A percentile compares a stretch with the other conserved stretches of the same genome.
Evolutionary conservation across 495 filamentous ascomycete genomes (phyloP).

Genomic region (Trichoderma virens): DNA sequence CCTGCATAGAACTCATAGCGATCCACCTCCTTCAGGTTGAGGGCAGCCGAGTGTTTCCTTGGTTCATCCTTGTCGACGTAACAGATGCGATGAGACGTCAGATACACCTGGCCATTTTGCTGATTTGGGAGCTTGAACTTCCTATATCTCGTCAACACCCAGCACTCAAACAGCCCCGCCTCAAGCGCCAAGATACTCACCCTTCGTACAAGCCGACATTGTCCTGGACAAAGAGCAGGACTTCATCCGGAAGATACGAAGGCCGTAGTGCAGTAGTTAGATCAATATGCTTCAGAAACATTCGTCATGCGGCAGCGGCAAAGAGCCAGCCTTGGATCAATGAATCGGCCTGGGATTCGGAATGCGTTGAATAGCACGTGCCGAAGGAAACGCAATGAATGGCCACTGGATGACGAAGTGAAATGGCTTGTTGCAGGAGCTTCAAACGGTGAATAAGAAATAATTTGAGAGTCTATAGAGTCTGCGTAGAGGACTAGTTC

Average conservation of each 20-base stretch:
- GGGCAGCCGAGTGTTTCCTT: conserved; percentile 71
- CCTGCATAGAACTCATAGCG: conserved; percentile 89
- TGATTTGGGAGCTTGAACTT: conserved; percentile 93
- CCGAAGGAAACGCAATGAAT: neutral
- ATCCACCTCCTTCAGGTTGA: conserved; percentile 88
- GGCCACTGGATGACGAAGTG: no score
- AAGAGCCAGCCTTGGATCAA: neutral
- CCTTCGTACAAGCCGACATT: conserved; percentile 96
- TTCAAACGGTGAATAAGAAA: no score
- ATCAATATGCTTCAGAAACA: conserved; percentile 92
- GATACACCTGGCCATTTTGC: conserved; percentile 91
- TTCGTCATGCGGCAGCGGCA: conserved; percentile 49
- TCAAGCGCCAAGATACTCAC: conserved; percentile 44
- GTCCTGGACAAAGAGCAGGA: conserved; percentile 90
- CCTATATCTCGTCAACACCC: conserved; percentile 33
- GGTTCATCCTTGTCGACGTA: conserved; percentile 90
- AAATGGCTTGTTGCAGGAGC: no score
- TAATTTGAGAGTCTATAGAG: no score
- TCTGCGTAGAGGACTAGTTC: no score
- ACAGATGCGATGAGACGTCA: conserved; percentile 90
- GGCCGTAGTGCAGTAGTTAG: conserved; percentile 93
- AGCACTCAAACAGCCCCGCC: neutral
- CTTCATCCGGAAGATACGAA: conserved; percentile 80
- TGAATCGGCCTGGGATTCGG: neutral
- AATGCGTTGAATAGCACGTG: neutral